Base-by-base conservation (phyloP, 2,329 filamentous ascomycete species). In the Penicillium sp. region DNA sequence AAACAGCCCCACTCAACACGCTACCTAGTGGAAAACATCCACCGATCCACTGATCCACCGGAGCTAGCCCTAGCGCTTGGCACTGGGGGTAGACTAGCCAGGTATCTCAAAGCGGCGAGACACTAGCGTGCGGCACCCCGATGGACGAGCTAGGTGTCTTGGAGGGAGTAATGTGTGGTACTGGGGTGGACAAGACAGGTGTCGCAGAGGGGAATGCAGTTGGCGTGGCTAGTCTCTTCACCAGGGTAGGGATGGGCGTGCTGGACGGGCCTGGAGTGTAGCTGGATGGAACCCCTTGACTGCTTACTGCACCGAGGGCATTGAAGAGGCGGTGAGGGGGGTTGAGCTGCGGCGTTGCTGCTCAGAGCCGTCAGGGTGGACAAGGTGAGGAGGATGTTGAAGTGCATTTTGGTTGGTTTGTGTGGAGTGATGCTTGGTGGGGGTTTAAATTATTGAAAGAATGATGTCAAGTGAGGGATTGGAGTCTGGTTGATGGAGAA, bases 331-430 rank as follows among this genome's bases (percentile, higher is more conserved):
- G 3, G 10, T 31, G 5, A 21, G 49, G 27, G 27, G 5, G 4
- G 2, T 31, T 51, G 19, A 4, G 51, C 51, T 17, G 43, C 23
- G 33, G 33, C 25, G 2, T 45, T 47, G 42, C 31, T 29, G 23
- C 51, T 23, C 42, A 53, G 42, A 35, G 51, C 42, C 29, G 35
- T 12, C 33, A 53, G 5, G 13, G 51, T 23, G 21, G 47, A 49
- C 47, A 49, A 4, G 17, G 29, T 36, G 13, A 53, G 42, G n/a
- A 53, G 42, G 51, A 53, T 19, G 29, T 47, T 45, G 31, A 47
- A 23, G 6, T 48, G 33, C 51, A 53, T 54, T 21, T 38, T 36
- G 21, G 17, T 38, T 31, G 12, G 7, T 13, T 35, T 35, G 33
- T 45, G 5, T 45, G 25, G 43, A 45, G n/a, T 21, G 25, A 21